Percentiles rank a stretch among this genome's conserved stretches.
phyloP scores from a whole-genome alignment of 2,329 filamentous ascomycete genomes.

The Scedosporium dehoogii region DNA sequence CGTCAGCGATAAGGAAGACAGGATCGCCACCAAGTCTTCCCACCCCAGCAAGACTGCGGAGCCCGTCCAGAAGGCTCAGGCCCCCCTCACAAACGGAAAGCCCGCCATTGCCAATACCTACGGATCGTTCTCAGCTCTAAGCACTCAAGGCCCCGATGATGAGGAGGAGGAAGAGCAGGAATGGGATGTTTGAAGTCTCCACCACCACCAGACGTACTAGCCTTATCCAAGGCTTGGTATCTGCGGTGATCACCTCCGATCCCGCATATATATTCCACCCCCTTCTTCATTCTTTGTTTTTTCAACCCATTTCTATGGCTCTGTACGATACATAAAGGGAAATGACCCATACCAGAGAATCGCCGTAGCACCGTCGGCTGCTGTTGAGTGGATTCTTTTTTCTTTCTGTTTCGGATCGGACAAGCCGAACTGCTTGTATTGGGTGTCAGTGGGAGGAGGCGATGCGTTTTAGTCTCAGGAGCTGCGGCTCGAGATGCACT shows the following conservation, averaged over 20 bases:
- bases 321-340: slow-evolving; percentile 3
- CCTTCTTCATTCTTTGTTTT: slow-evolving; percentile 8
- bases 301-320: slow-evolving; percentile 6
- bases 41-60: slow-evolving; percentile 13
- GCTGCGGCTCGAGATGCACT: background rate
- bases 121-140: slow-evolving; percentile 40
- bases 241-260: background rate
- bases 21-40: slow-evolving; percentile 3
- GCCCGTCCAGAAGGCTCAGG: slow-evolving; percentile 11
- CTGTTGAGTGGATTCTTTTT: slow-evolving; percentile 10
- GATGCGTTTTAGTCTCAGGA: background rate
- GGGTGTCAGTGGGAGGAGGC: background rate
- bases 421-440: background rate
- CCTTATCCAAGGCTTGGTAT: background rate
- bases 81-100: slow-evolving; percentile 20
- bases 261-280: background rate
- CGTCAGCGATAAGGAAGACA: background rate
- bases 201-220: background rate
- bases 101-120: slow-evolving; percentile 20
- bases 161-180: slow-evolving; percentile 33
- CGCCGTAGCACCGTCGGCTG: slow-evolving; percentile 17
- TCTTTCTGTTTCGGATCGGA: background rate
- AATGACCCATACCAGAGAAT: slow-evolving; percentile 6
- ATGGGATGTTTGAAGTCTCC: slow-evolving; percentile 39
- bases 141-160: slow-evolving; percentile 30